Percentiles rank a stretch among this genome's conserved stretches.
These are phyloP conservation scores for Gossypium anomalum DNA, from an alignment of 345 rosid genomes.

Conservation along the genomic window DNA sequence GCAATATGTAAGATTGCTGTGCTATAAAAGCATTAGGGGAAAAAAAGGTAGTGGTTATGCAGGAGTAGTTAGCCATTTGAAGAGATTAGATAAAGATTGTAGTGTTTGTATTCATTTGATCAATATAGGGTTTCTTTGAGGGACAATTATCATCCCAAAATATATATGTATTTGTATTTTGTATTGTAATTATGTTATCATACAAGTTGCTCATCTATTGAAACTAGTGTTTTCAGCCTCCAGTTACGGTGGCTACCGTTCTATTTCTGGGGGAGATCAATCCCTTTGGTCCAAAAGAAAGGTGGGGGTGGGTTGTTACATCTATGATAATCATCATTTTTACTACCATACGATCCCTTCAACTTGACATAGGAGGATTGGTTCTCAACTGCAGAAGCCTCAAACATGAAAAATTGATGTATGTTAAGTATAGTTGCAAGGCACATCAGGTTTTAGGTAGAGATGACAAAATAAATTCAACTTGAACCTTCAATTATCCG, in stretches of 20 bases:
- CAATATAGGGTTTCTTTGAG: slow-evolving; percentile 3
- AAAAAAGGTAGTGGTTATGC: background rate
- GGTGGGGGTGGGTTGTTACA: background rate
- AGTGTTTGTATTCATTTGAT: background rate
- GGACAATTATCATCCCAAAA: background rate
- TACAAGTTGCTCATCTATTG: background rate
- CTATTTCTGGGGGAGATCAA: too few species aligned
- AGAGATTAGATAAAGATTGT: background rate
- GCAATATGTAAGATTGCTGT: background rate
- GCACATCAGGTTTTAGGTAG: too few species aligned
- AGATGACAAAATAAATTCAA: too few species aligned
- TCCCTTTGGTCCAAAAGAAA: too few species aligned
- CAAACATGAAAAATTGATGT: too few species aligned
- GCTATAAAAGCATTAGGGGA: background rate
- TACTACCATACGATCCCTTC: background rate
- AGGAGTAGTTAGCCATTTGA: background rate
- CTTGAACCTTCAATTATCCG: too few species aligned
- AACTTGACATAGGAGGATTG: background rate
- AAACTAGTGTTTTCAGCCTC: background rate
- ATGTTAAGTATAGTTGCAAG: too few species aligned
- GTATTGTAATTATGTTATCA: background rate
- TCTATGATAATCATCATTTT: background rate
- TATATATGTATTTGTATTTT: background rate
- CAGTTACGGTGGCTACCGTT: too few species aligned
- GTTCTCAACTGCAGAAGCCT: background rate